Base-by-base conservation (phyloP, 139 green algal species). In the Volvox reticuliferus region DNA sequence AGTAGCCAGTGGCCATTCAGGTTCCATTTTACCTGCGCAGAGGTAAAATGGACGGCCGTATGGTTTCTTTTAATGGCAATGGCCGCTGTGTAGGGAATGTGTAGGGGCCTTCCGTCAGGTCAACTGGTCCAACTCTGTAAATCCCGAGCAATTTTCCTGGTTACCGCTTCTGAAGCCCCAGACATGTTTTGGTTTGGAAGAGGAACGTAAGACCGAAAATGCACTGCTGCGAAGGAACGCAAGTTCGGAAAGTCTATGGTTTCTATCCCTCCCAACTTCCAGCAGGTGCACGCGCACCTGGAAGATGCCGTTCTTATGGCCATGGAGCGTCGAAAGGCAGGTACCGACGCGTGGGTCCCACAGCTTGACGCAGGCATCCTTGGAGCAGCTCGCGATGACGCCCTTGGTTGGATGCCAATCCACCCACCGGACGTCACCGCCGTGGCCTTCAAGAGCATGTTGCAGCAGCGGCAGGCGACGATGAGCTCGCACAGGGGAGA, bases 291-390 rank as follows among this genome's bases (percentile, higher is more conserved):
- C 69, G 6, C 83, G 61, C 69, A 97, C 94, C 89, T 94, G 95
- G 91, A 93, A 97, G 21, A 99, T 88, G 21, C 94, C 95, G 68
- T 92, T 95, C 90, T 99, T 99, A 94, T 99, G 98, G 1, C 96
- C 97, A 73, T 99, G 96, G 92, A 99, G 92, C 0, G 95, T 98
- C 19, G 94, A 88, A 17, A 98, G 61, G 61, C 82, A 94, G 30
- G 30, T 37, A 36, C 69, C 78, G 88, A 75, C 73, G 35, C 94
- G 88, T 0, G 96, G 91, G 92, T 98, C 97, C 98, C 98, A 99
- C 86, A 99, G 93, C 94, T 99, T 99, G 35, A 99, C 92, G 78
- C 98, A 93, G 0, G 86, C 94, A 88, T 99, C 98, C 93, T 99
- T 99, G 91, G 86, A 93, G 75, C 93, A 94, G 33, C 93, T 97